These are phyloP conservation scores for Hypoxylon lienhwacheense DNA, from an alignment of 495 filamentous ascomycete species.

Conservation along the genomic window DNA sequence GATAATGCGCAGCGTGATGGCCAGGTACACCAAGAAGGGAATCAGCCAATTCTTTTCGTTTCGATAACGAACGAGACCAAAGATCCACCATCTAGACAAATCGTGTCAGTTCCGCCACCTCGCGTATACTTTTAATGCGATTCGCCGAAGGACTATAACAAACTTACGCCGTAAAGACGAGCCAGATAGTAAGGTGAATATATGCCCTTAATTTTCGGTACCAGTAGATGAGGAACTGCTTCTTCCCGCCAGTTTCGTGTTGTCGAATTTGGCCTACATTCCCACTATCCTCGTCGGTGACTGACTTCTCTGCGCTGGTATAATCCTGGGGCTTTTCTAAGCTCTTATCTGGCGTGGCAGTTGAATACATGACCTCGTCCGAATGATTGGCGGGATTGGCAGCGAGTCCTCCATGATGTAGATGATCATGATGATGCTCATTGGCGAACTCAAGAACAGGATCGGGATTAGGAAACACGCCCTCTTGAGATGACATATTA, in stretches of 20 bases:
- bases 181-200: conserved; percentile 35
- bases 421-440: conserved; percentile 57
- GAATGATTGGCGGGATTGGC: conserved; percentile 48
- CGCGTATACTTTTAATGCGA: conserved; percentile 5
- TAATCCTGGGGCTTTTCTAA: conserved; percentile 43
- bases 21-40: conserved; percentile 80
- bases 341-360: conserved; percentile 37
- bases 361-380: conserved; percentile 54
- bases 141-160: conserved; percentile 9
- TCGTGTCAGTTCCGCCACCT: conserved; percentile 16
- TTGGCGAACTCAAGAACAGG: conserved; percentile 45
- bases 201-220: conserved; percentile 28
- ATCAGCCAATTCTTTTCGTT: conserved; percentile 79
- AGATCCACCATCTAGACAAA: conserved; percentile 79
- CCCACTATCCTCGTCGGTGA: conserved; percentile 47
- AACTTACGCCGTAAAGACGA: conserved; percentile 41
- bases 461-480: conserved; percentile 35
- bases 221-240: background rate
- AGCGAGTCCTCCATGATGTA: conserved; percentile 49
- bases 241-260: background rate
- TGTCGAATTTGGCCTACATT: conserved; percentile 32
- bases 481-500: conserved; percentile 23
- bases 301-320: conserved; percentile 37
- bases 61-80: conserved; percentile 70
- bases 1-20: conserved; percentile 70